phyloP scores from a whole-genome alignment of 2,329 filamentous ascomycete genomes.

The Tetracladium maxilliforme region DNA sequence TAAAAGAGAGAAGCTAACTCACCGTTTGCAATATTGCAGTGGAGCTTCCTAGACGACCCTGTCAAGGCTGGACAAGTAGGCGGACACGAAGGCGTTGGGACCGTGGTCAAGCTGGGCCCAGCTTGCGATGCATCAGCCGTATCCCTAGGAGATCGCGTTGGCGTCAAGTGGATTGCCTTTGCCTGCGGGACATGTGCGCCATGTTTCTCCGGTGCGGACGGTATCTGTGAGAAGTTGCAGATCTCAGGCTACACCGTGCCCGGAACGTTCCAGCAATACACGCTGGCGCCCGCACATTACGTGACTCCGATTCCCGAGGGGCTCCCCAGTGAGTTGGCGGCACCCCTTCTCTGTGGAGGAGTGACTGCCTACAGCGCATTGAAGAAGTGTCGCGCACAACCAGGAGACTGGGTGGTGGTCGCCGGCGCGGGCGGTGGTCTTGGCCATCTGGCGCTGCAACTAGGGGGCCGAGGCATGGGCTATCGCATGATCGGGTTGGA shows the following conservation, averaged over 20 bases:
- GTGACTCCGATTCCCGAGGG: slow-evolving; percentile 54
- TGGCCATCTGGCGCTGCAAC: slow-evolving; percentile 49
- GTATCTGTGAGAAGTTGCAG: slow-evolving; percentile 40
- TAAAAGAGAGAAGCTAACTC: too few species aligned
- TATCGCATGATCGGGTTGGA: slow-evolving; percentile 53
- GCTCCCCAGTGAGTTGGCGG: slow-evolving; percentile 42
- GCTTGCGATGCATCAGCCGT: slow-evolving; percentile 37
- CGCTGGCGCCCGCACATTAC: slow-evolving; percentile 47
- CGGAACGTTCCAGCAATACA: slow-evolving; percentile 62
- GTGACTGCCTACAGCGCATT: slow-evolving; percentile 54
- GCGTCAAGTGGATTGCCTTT: slow-evolving; percentile 48
- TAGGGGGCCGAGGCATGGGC: slow-evolving; percentile 43
- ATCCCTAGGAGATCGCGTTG: slow-evolving; percentile 53
- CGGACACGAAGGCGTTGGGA: slow-evolving; percentile 55
- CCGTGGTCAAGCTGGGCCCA: slow-evolving; percentile 49
- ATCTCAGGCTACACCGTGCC: slow-evolving; percentile 45
- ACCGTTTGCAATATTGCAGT: too few species aligned
- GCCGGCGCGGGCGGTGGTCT: slow-evolving; percentile 46
- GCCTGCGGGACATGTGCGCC: slow-evolving; percentile 36
- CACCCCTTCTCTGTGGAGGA: slow-evolving; percentile 54
- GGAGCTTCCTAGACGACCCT: slow-evolving; percentile 7
- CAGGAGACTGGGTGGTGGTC: slow-evolving; percentile 46
- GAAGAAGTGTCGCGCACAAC: slow-evolving; percentile 40
- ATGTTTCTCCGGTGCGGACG: slow-evolving; percentile 42
- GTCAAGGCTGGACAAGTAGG: slow-evolving; percentile 41